A percentile compares a stretch with the other conserved stretches of the same genome.
phyloP scores from a whole-genome alignment of 139 green algal species.

The Chlorella sp. region DNA sequence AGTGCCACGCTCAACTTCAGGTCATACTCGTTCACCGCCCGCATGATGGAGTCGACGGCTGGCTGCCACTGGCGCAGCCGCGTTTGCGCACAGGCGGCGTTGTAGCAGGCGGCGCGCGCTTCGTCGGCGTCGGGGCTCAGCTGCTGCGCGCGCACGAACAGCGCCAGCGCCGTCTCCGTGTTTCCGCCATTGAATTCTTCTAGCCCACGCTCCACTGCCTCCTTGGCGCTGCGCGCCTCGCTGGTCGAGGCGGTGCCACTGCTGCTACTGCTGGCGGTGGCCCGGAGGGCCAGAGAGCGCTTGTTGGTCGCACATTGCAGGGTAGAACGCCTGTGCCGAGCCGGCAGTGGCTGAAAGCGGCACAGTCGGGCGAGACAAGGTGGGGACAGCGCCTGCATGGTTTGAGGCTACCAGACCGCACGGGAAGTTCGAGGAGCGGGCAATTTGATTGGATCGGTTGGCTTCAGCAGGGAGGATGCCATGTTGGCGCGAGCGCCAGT shows the following conservation, averaged over 20 bases:
- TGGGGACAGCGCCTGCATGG: neutral
- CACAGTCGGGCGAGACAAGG: neutral
- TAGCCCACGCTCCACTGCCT: slow-evolving; percentile 74
- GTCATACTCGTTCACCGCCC: slow-evolving; percentile 83
- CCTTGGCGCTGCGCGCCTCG: slow-evolving; percentile 50
- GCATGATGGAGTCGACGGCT: slow-evolving; percentile 73
- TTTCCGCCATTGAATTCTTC: slow-evolving; percentile 53
- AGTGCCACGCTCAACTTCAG: slow-evolving; percentile 86
- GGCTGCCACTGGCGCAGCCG: slow-evolving; percentile 81
- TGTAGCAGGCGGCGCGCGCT: slow-evolving; percentile 90
- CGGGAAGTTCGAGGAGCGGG: neutral
- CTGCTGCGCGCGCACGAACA: slow-evolving; percentile 77
- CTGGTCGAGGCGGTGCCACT: neutral
- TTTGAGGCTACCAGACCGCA: neutral
- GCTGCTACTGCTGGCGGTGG: neutral
- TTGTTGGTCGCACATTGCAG: neutral
- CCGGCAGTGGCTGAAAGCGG: neutral
- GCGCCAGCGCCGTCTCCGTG: slow-evolving; percentile 58
- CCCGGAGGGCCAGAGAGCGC: neutral
- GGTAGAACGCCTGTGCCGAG: neutral
- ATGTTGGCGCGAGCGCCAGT: too few relatives aligned
- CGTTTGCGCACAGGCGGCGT: slow-evolving; percentile 86
- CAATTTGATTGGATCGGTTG: neutral
- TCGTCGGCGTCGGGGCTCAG: slow-evolving; percentile 86
- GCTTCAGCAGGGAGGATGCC: too few relatives aligned